Conservation (phyloP, 805 yeast genomes). For the Starmera quercuum region DNA sequence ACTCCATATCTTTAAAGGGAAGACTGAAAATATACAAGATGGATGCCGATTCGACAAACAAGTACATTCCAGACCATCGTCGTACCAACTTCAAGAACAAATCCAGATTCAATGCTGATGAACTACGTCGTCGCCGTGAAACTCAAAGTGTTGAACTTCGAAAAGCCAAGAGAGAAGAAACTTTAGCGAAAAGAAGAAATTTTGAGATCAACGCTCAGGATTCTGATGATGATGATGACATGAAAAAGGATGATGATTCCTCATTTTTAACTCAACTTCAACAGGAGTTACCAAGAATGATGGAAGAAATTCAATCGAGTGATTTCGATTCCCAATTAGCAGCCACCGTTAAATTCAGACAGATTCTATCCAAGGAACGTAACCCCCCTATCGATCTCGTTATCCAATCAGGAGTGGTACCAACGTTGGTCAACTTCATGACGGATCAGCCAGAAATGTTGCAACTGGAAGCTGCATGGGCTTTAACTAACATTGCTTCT, state of each 20-base stretch:
- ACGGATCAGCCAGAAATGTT: constrained; percentile 72
- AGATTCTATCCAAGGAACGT: constrained; percentile 85
- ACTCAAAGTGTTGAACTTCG: constrained; percentile 94
- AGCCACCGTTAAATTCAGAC: constrained; percentile 91
- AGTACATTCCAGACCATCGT: constrained; percentile 95
- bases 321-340: constrained; percentile 75
- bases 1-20: not conserved
- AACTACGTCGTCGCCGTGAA: constrained; percentile 95
- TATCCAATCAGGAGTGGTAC: constrained; percentile 89
- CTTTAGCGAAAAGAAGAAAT: constrained; percentile 88
- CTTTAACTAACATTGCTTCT: constrained; percentile 95
- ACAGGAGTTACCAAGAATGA: constrained; percentile 76
- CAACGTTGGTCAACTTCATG: constrained; percentile 84
- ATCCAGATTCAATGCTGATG: constrained; percentile 90
- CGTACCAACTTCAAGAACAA: constrained; percentile 94
- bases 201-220: constrained; percentile 38
- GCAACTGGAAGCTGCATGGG: constrained; percentile 99
- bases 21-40: constrained; percentile 27
- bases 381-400: constrained; percentile 95
- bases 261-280: constrained; percentile 41
- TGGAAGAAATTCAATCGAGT: constrained; percentile 67
- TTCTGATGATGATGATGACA: constrained; percentile 39
- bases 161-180: constrained; percentile 94
- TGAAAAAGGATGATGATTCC: constrained; percentile 25
- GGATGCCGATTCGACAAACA: constrained; percentile 71